A percentile compares a stretch with the other conserved stretches of the same genome.
Conservation (phyloP, 1,284 basidiomycete genomes). For the Testicularia cyperi region DNA sequence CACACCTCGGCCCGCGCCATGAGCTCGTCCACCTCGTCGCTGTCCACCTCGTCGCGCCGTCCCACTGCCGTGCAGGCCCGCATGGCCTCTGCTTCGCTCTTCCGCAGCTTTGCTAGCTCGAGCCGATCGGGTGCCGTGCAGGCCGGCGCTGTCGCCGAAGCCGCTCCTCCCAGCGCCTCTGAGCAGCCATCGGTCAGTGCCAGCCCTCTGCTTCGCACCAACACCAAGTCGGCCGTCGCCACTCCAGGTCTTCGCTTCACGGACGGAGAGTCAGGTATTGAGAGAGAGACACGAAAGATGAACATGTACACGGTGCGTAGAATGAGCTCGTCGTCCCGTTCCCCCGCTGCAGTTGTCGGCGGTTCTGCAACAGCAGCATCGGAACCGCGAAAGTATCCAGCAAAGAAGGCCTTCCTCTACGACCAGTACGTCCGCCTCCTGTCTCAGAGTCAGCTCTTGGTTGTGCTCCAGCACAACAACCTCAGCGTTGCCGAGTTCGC, state of each 20-base stretch:
- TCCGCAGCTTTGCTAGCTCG: slow-evolving; percentile 39
- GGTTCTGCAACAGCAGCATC: slow-evolving; percentile 3
- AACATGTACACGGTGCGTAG: slow-evolving; percentile 57
- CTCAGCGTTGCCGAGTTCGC: slow-evolving; percentile 43
- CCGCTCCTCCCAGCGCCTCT: slow-evolving; percentile 13
- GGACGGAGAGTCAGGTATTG: slow-evolving; percentile 38
- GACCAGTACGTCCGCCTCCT: slow-evolving; percentile 47
- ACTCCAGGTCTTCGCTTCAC: slow-evolving; percentile 44
- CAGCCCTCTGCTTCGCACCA: slow-evolving; percentile 37
- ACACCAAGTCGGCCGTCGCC: slow-evolving; percentile 32
- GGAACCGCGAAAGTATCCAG: slow-evolving; percentile 21
- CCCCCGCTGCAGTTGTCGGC: slow-evolving; percentile 9
- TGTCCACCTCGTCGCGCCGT: slow-evolving; percentile 13
- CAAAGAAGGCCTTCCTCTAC: slow-evolving; percentile 47
- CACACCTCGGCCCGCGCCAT: slow-evolving; percentile 25
- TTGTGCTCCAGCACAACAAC: slow-evolving; percentile 53
- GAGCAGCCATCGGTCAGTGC: slow-evolving; percentile 31
- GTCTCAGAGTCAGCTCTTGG: slow-evolving; percentile 30
- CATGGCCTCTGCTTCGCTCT: slow-evolving; percentile 15
- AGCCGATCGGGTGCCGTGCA: slow-evolving; percentile 23
- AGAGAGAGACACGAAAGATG: slow-evolving; percentile 52
- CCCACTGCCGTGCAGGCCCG: slow-evolving; percentile 40
- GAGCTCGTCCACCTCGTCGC: no score
- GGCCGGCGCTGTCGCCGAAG: slow-evolving; percentile 27
- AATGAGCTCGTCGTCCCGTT: slow-evolving; percentile 22